Evolutionary conservation across 148 eudicot genomes (phyloP), one percentile per base, ranked within the genome.

Genomic region (Limonium bicolor): DNA sequence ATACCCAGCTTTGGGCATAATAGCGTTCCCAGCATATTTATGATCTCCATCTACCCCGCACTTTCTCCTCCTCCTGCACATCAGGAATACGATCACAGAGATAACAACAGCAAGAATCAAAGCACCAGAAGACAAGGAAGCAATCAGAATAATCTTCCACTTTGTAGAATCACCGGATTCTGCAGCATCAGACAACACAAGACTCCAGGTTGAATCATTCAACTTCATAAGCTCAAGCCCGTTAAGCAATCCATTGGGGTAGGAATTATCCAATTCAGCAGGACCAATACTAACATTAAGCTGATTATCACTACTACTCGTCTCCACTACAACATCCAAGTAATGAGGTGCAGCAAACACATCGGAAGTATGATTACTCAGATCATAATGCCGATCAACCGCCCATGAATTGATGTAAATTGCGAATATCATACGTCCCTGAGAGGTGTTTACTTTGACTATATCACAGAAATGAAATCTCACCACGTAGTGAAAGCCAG

Each of bases 141-240:
- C 80, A 26, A 81, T 60, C 39, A 80, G 17, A n/a, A 68, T 79
- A 22, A 65, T 18, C 27, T 65, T 68, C 37, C 15, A 51, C 64
- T 70, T 75, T 8, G 71, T 51, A 46, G 62, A 65, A 29, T 68
- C 36, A 6, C 20, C 43, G 2, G 72, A 52, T 25, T 54, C 48
- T 2, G 68, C 31, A 21, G 27, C 22, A 5, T 16, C 33, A 3
- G 55, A 29, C 34, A 16, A 54, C 32, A 33, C 51, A 13, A 90
- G 82, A 60, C 94, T 78, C n/a, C 73, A 72, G 36, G 15, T 44
- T 4, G 93, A 70, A 38, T 80, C 73, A 40, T 65, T 80, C 60
- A 90, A 51, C 51, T 90, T 90, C 95, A 90, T 65, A 27, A 90
- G 69, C 77, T 90, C 99, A 29, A 85, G 54, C 2, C 95, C 99